Evolutionary conservation across 2,329 filamentous ascomycete species (phyloP).

Genomic region (Paracamarosporium sp.): DNA sequence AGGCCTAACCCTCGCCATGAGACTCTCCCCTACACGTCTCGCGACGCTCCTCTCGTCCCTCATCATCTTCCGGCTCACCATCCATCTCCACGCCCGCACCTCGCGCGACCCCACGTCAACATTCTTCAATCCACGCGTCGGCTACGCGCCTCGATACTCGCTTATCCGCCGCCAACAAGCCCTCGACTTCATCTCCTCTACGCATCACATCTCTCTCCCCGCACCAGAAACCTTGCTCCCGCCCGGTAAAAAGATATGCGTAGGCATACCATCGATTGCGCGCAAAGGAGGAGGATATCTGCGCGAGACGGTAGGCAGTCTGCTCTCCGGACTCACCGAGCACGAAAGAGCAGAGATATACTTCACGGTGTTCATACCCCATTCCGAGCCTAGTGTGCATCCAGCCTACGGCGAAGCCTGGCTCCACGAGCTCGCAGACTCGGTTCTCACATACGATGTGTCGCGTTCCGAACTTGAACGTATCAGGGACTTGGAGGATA

Average conservation of each 20-base stretch:
- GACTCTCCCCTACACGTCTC: conserved; percentile 27
- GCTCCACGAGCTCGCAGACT: conserved; percentile 48
- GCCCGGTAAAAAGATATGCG: conserved; percentile 43
- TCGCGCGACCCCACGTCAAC: conserved; percentile 43
- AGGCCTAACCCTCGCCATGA: conserved; percentile 17
- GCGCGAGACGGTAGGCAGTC: conserved; percentile 50
- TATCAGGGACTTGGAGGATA: conserved; percentile 39
- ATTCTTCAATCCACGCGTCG: conserved; percentile 43
- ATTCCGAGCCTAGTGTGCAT: conserved; percentile 50
- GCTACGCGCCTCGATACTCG: conserved; percentile 42
- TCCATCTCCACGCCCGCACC: conserved; percentile 32
- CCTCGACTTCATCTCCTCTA: conserved; percentile 30
- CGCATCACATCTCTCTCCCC: conserved; percentile 15
- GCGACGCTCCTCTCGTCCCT: conserved; percentile 24
- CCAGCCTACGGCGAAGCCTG: conserved; percentile 51
- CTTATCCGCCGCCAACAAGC: conserved; percentile 37
- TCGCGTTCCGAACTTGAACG: conserved; percentile 38
- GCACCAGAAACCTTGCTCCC: conserved; percentile 19
- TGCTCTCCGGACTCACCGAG: conserved; percentile 52
- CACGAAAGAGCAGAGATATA: conserved; percentile 51
- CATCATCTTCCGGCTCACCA: conserved; percentile 24
- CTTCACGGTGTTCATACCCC: conserved; percentile 54
- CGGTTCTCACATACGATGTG: conserved; percentile 51
- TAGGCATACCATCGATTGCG: conserved; percentile 53
- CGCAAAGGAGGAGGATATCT: conserved; percentile 51